Base-by-base conservation (phyloP, 2,329 filamentous ascomycete species). In the Cadophora malorum region DNA sequence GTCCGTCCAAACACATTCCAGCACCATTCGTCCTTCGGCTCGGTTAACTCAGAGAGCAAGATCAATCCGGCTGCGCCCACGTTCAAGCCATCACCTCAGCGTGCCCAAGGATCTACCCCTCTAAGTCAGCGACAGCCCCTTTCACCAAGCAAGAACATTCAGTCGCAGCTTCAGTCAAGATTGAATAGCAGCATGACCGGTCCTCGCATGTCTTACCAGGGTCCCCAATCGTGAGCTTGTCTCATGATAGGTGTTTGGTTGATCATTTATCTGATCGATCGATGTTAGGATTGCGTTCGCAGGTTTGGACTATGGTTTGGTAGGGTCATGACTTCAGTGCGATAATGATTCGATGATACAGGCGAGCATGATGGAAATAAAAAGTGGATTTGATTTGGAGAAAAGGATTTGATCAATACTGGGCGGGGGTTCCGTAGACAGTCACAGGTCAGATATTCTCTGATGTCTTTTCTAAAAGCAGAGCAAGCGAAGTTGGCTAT, bases 141-240 rank as follows among this genome's bases (percentile, higher is more conserved):
- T 21, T 71, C 67, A 8, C 69, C 68, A 35, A 38, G 66, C 35
- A 64, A 16, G 8, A 67, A 58, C 31, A 35, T 69, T 12, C 69
- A 59, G 53, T 14, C 64, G 7, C 62, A 64, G 12, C 64, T 70
- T 23, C 70, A 73, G 35, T 52, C 52, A 0, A 65, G 69, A 62
- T 64, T 71, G 28, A 69, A 70, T 25, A 67, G 56, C 45, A 70
- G 66, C 52, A 63, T 69, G 64, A 41, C 61, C 38, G 38, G 33
- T n/a, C 31, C 50, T 35, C 59, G 45, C 6, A 28, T 33, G 19
- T 41, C 63, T 9, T 66, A n/a, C 33, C 55, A 28, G 47, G 56
- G 56, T n/a, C 47, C 56, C n/a, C 47, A 35, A 1, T 55, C 33
- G 25, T 64, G 63, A 64, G 35, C n/a, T 58, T 10, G 35, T 59